Evolutionary conservation across 306 rosid genomes (phyloP).

Genomic region (Begonia masoniana): DNA sequence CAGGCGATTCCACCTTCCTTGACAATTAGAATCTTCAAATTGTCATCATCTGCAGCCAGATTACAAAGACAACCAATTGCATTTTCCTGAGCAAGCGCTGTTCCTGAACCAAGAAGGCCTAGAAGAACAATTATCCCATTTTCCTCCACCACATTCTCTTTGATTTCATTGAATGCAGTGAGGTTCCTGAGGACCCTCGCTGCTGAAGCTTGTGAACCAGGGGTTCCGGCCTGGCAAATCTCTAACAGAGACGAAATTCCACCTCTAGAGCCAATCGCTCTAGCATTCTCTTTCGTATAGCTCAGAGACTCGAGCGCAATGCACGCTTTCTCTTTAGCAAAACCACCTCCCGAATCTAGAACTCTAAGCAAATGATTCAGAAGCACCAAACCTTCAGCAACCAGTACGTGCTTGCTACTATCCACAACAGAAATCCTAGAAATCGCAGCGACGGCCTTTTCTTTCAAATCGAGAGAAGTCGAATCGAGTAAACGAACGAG

Average conservation of each 20-base stretch:
- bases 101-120: conserved; percentile 58
- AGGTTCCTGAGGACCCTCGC: conserved; percentile 71
- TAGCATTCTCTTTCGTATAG: conserved; percentile 56
- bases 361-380: conserved; percentile 61
- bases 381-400: conserved; percentile 67
- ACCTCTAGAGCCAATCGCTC: conserved; percentile 77
- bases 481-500: conserved; percentile 66
- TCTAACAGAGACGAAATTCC: conserved; percentile 81
- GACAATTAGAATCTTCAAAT: conserved; percentile 33
- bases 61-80: conserved; percentile 64
- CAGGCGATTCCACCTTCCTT: conserved; percentile 69
- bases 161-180: conserved; percentile 40
- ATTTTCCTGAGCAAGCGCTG: conserved; percentile 57
- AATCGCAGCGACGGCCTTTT: conserved; percentile 62
- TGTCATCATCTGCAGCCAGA: conserved; percentile 45
- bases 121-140: conserved; percentile 50
- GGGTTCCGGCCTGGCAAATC: conserved; percentile 80
- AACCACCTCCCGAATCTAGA: conserved; percentile 70
- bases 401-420: conserved; percentile 38
- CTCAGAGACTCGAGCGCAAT: conserved; percentile 58
- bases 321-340: conserved; percentile 65
- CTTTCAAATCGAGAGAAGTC: conserved; percentile 35
- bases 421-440: conserved; percentile 63
- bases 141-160: conserved; percentile 61
- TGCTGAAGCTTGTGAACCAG: conserved; percentile 75